Base-by-base conservation (phyloP, 768 basidiomycete genomes). In the Boletellus ananiceps region DNA sequence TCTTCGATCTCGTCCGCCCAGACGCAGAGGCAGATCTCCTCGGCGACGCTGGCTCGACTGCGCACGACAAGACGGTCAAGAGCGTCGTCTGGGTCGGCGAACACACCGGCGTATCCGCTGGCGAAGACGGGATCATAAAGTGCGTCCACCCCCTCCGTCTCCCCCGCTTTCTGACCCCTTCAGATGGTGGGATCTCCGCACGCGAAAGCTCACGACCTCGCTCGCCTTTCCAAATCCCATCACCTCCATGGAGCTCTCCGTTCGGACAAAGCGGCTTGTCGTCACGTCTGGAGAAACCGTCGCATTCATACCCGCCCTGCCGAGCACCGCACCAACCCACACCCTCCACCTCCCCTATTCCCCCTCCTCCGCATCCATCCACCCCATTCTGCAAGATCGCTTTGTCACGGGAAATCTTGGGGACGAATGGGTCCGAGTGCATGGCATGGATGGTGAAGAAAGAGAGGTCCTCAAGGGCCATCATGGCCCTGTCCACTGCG, bases 121-220 rank as follows among this genome's bases (percentile, higher is more conserved):
- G 88, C 4, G 96, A 98, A 60, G 96, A 98, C 69, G 86, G 93
- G 16, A 69, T 82, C 46, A 79, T 99, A 69, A 91, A 94, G 92
- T 95, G 64, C 59, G 48, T 40, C 14, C 12, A 23, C n/a, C 34
- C 41, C 21, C n/a, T 8, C 16, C 15, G n/a, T 4, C 34, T 40
- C 25, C 41, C 35, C 9, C 21, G 47, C 50, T 45, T 56, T 56
- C 42, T 63, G 62, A 23, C 12, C 31, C 62, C 27, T 31, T 16
- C 59, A 96, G 93, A 64, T 97, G 93, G 93, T 99, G 95, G 95
- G 95, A 98, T 72, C 72, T 95, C 32, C 79, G 91, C 54, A 87
- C 88, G 29, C 79, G 84, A 44, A 74, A 79, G 51, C 70, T 88
- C 50, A 84, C 84, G 23, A 88, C 83, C 36, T 79, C 76, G 36